A percentile compares a stretch with the other conserved stretches of the same genome.
phyloP scores from a whole-genome alignment of 78 protist species.

The Dictyostelium purpureum region DNA sequence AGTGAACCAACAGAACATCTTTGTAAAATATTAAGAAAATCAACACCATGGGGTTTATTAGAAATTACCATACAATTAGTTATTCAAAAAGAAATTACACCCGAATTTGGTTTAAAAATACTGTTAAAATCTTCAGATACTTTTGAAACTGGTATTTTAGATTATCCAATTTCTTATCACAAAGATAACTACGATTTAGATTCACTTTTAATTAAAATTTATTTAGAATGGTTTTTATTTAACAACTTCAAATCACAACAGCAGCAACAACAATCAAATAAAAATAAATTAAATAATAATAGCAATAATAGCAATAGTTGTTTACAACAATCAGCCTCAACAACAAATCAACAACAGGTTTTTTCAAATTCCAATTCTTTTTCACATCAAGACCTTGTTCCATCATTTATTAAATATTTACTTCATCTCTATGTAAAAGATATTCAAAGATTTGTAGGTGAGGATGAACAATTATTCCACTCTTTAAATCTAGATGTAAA shows the following conservation, averaged over 20 bases:
- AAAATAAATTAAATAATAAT: not conserved
- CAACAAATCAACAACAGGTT: not conserved
- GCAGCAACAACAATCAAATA: not conserved
- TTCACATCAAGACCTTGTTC: slow-evolving; percentile 7
- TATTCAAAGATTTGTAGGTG: slow-evolving; percentile 69
- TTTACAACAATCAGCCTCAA: not conserved
- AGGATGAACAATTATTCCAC: slow-evolving; percentile 35
- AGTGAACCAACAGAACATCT: slow-evolving; percentile 29
- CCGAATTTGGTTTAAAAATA: slow-evolving; percentile 54
- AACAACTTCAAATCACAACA: slow-evolving; percentile 6
- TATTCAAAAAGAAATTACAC: slow-evolving; percentile 23
- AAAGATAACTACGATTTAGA: slow-evolving; percentile 48
- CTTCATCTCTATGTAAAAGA: slow-evolving; percentile 65
- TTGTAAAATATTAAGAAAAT: slow-evolving; percentile 63
- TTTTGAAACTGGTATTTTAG: slow-evolving; percentile 23
- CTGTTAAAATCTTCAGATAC: slow-evolving; percentile 19
- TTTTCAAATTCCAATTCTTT: slow-evolving; percentile 31
- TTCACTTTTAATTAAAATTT: slow-evolving; percentile 38
- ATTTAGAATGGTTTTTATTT: slow-evolving; percentile 61
- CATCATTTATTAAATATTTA: slow-evolving; percentile 35
- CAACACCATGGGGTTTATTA: slow-evolving; percentile 68
- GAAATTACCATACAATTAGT: slow-evolving; percentile 57
- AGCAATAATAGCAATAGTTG: not conserved
- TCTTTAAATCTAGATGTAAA: slow-evolving; percentile 45
- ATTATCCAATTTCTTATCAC: slow-evolving; percentile 45